phyloP scores from a whole-genome alignment of 768 basidiomycete species.

The Kwoniella heveanensis region DNA sequence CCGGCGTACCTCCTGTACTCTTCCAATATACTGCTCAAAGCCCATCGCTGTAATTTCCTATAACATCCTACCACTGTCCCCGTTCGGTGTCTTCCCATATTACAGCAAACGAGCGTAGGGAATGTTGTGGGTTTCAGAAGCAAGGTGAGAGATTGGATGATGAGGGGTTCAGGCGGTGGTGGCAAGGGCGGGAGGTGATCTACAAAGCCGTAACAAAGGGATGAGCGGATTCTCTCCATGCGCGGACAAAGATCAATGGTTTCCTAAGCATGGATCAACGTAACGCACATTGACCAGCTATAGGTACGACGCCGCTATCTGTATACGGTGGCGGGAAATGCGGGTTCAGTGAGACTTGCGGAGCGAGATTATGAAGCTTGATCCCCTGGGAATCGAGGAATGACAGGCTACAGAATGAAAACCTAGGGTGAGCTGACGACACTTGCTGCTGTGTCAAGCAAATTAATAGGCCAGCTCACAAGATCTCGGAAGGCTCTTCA shows the following conservation, averaged over 20 bases:
- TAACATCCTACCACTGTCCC: constrained; percentile 56
- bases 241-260: no score
- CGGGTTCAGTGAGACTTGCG: constrained; percentile 47
- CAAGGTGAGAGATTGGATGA: constrained; percentile 55
- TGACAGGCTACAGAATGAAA: constrained; percentile 25
- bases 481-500: constrained; percentile 53
- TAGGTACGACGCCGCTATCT: constrained; percentile 44
- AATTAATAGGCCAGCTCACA: constrained; percentile 42
- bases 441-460: no score
- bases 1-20: constrained; percentile 57
- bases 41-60: constrained; percentile 56
- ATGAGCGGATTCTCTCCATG: no score
- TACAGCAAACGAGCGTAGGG: constrained; percentile 55
- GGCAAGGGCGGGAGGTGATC: constrained; percentile 50
- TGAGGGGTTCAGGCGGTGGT: constrained; percentile 55
- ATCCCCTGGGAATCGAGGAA: constrained; percentile 55
- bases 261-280: no score
- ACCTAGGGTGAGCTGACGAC: neutral
- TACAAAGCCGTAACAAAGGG: no score
- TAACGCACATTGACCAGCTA: constrained; percentile 45
- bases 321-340: constrained; percentile 51
- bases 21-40: constrained; percentile 53
- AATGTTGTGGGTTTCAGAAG: constrained; percentile 54
- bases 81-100: constrained; percentile 55
- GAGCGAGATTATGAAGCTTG: constrained; percentile 52